A percentile compares a stretch with the other conserved stretches of the same genome.
Conservation (phyloP, 1,284 basidiomycete species). For the Chiua sp. region DNA sequence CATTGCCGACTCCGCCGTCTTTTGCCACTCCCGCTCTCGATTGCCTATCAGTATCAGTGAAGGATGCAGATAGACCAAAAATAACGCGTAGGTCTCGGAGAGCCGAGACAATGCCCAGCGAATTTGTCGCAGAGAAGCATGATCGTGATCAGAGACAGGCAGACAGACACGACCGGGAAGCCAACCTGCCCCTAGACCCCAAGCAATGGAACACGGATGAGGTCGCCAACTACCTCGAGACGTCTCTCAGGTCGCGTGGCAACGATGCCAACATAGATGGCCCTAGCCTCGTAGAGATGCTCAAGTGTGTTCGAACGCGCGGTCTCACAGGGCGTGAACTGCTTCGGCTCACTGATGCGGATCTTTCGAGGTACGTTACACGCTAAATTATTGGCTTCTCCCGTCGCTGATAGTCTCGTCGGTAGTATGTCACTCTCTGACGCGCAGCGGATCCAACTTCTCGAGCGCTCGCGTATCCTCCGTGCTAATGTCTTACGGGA, state of each 20-base stretch:
- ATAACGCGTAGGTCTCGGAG: constrained; percentile 8
- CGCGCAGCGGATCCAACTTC: constrained; percentile 21
- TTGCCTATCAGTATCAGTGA: background rate
- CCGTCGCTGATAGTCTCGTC: background rate
- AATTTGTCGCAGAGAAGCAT: constrained; percentile 1
- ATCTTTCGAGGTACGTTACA: constrained; percentile 28
- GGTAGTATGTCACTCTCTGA: constrained; percentile 30
- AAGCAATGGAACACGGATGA: constrained; percentile 32
- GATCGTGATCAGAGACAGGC: constrained; percentile 2
- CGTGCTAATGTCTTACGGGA: constrained; percentile 31
- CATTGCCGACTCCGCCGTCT: constrained; percentile 23
- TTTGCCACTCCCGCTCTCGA: background rate
- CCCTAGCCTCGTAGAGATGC: constrained; percentile 11
- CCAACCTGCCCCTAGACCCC: constrained; percentile 30
- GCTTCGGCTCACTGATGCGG: constrained; percentile 32
- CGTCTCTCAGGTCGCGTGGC: constrained; percentile 9
- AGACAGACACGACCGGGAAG: background rate
- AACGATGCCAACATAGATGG: background rate
- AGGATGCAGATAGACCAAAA: background rate
- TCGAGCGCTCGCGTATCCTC: constrained; percentile 30
- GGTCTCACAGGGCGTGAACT: constrained; percentile 34
- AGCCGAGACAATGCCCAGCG: constrained; percentile 20
- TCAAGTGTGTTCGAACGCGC: constrained; percentile 26
- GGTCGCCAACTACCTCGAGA: constrained; percentile 29
- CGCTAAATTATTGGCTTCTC: background rate